Base-by-base conservation (phyloP, 169 alveolate species). In the Neospora caninum region DNA sequence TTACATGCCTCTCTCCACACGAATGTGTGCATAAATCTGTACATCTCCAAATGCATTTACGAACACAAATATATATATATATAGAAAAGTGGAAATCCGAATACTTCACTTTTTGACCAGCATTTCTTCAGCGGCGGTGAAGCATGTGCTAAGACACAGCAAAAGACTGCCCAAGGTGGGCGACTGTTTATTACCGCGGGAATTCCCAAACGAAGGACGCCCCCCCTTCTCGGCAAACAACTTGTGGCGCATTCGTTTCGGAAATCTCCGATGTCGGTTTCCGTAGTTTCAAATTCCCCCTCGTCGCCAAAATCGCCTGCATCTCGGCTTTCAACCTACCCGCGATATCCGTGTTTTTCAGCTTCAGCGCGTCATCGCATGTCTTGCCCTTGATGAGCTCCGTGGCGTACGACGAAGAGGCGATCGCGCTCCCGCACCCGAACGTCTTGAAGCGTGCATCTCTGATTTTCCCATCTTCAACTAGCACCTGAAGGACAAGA, bases 371-470 rank as follows among this genome's bases (percentile, higher is more conserved):
- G 78, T 99, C 99, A 41, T 98, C 99, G 53, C 98, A 93, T 39
- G 98, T 96, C 97, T 98, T 98, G 58, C 99, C 99, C 88, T 98
- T 98, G 88, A 99, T 97, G 88, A 98, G 96, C 96, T 99, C 99
- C 38, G 99, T 99, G 42, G 99, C 99, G 92, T 98, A 98, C 29
- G 99, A 98, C 94, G 99, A 97, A 95, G 99, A 98, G 41, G 99
- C 99, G 39, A 99, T 99, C 22, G 99, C 99, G 36, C 99, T 98
- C 27, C 99, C 99, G 95, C 99, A 99, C 27, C 99, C 99, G 95
- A 99, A 99, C 20, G 99, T 99, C 98, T 96, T 69, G 39, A 73
- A 93, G 78, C 95, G 91, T 16, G 98, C 88, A 98, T 95, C 96
- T 34, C 84, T 38, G 45, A 95, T 93, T 73, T 88, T 82, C 38